Evolutionary conservation across 1,284 basidiomycete species (phyloP).

Genomic region (Tilletia walkeri): DNA sequence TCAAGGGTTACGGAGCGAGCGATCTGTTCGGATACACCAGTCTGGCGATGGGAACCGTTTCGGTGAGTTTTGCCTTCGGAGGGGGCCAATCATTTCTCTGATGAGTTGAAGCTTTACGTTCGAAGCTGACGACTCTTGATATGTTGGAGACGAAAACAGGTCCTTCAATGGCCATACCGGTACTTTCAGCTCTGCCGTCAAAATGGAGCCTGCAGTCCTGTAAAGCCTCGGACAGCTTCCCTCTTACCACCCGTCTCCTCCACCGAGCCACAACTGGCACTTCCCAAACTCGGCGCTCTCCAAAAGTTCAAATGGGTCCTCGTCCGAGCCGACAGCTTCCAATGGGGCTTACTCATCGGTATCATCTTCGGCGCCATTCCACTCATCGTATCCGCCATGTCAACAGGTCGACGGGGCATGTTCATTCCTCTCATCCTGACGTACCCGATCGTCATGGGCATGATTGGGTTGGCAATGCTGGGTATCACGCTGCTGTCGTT

Average conservation of each 20-base stretch:
- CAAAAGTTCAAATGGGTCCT: not conserved
- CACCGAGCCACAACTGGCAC: not conserved
- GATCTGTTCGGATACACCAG: not conserved
- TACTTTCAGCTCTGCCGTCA: not conserved
- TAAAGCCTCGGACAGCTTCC: not conserved
- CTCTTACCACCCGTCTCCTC: not conserved
- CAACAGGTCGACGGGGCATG: not conserved
- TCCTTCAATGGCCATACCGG: not conserved
- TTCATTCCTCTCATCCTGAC: not conserved
- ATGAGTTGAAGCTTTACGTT: too few species aligned
- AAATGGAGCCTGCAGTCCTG: not conserved
- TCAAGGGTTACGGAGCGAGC: not conserved
- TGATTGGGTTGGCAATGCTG: not conserved
- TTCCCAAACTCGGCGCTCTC: not conserved
- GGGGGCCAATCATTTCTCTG: too few species aligned
- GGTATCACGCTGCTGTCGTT: not conserved
- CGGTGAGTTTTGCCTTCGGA: constrained; percentile 5
- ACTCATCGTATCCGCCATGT: not conserved
- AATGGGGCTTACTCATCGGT: not conserved
- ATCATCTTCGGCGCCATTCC: not conserved
- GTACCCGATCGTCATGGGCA: not conserved
- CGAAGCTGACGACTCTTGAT: not conserved
- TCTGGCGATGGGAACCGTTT: not conserved
- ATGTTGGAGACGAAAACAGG: not conserved
- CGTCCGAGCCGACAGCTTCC: not conserved